phyloP scores from a whole-genome alignment of 2,329 filamentous ascomycete genomes.

The Dactylellina haptotyla region DNA sequence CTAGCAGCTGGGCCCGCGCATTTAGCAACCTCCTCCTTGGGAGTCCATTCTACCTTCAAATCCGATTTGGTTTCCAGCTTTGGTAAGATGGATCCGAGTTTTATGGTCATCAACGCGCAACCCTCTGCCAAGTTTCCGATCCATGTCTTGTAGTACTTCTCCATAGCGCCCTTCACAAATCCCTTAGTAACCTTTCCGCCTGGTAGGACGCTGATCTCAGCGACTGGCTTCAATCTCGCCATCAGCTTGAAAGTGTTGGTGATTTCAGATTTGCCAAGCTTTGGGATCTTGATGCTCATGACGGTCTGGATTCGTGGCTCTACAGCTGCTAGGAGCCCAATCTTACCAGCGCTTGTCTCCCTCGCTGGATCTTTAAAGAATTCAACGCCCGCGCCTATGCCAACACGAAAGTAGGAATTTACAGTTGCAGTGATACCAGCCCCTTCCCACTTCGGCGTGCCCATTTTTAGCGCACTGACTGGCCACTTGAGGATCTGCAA shows the following conservation, averaged over 20 bases:
- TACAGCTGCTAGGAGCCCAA: not conserved
- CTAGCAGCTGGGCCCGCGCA: not conserved
- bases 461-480: not conserved
- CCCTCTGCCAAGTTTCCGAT: not conserved
- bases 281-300: not conserved
- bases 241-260: not conserved
- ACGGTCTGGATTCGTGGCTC: not conserved
- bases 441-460: not conserved
- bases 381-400: not conserved
- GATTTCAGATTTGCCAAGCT: not conserved
- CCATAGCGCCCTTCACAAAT: not conserved
- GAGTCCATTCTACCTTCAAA: not conserved
- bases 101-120: not conserved
- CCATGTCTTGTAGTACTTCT: not conserved
- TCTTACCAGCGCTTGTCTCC: no score
- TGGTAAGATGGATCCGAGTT: not conserved
- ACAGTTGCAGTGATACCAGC: not conserved
- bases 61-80: not conserved
- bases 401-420: not conserved
- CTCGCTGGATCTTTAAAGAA: no score
- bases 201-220: not conserved
- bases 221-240: not conserved
- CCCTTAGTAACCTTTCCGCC: not conserved
- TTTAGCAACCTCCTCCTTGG: not conserved
- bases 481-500: slow-evolving; percentile 3